These are phyloP conservation scores for Rhizopogon roseolus DNA, from an alignment of 768 basidiomycete species.

Conservation along the genomic window DNA sequence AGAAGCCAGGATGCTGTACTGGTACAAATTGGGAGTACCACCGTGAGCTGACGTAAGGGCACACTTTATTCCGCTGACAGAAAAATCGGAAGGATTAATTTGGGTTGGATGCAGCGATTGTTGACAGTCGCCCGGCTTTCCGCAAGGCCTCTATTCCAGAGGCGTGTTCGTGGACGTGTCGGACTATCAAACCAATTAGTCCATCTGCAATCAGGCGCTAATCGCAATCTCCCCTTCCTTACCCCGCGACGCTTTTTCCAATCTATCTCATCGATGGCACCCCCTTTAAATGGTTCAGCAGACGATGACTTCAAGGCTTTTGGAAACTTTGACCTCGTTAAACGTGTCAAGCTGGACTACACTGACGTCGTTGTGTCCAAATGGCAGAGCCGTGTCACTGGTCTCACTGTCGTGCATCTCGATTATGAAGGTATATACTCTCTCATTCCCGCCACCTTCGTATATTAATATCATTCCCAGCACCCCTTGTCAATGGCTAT, in stretches of 20 bases:
- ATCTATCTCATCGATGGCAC: constrained; percentile 25
- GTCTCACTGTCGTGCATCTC: constrained; percentile 86
- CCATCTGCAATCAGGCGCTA: background rate
- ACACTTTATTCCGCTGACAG: background rate
- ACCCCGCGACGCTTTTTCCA: constrained; percentile 3
- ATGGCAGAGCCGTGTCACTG: constrained; percentile 84
- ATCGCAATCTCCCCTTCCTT: constrained; percentile 3
- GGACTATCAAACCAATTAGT: background rate
- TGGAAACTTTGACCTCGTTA: constrained; percentile 83
- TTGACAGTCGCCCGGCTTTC: constrained; percentile 16
- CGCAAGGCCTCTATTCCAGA: constrained; percentile 11
- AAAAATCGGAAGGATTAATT: background rate
- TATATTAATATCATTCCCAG: constrained; percentile 33
- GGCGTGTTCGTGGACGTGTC: background rate
- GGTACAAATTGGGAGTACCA: too few species aligned
- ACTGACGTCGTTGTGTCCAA: constrained; percentile 79
- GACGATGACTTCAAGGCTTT: constrained; percentile 30
- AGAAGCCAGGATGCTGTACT: too few species aligned
- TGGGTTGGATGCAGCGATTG: constrained; percentile 32
- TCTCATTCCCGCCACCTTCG: constrained; percentile 1
- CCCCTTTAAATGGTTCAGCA: constrained; percentile 14
- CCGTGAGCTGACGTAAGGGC: constrained; percentile 1
- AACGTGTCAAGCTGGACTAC: constrained; percentile 70
- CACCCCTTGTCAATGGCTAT: constrained; percentile 87
- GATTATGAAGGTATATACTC: constrained; percentile 75